These are phyloP conservation scores for Blastobotrys apis DNA, from an alignment of 1,139 yeast species.

Conservation along the genomic window DNA sequence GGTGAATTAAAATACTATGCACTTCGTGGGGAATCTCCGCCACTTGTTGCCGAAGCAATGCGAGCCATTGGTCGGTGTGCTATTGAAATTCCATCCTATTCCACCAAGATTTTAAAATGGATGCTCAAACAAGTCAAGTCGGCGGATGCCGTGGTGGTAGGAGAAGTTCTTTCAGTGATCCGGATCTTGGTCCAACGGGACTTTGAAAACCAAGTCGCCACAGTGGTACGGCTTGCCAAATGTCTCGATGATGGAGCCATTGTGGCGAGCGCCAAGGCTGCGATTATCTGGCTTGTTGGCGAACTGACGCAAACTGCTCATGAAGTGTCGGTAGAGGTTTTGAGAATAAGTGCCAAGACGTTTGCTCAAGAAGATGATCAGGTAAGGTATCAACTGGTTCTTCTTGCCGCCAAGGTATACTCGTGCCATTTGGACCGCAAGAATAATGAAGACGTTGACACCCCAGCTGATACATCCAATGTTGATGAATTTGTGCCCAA, in stretches of 20 bases:
- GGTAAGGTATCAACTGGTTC: conserved; percentile 68
- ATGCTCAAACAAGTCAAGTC: conserved; percentile 41
- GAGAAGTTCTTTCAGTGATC: conserved; percentile 63
- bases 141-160: conserved; percentile 38
- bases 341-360: conserved; percentile 52
- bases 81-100: conserved; percentile 33
- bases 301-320: conserved; percentile 53
- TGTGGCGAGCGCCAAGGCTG: conserved; percentile 57
- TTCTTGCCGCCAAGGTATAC: conserved; percentile 69
- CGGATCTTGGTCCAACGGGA: conserved; percentile 68
- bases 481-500: conserved; percentile 47
- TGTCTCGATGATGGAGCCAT: conserved; percentile 24
- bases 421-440: conserved; percentile 48
- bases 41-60: conserved; percentile 52
- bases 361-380: conserved; percentile 54
- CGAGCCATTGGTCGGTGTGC: conserved; percentile 56
- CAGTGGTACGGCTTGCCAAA: conserved; percentile 42
- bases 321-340: conserved; percentile 69
- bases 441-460: conserved; percentile 19
- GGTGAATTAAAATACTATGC: conserved; percentile 67
- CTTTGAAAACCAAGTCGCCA: conserved; percentile 42
- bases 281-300: conserved; percentile 88
- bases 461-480: conserved; percentile 2
- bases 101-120: conserved; percentile 40
- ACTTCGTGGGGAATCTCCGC: conserved; percentile 36